These are phyloP conservation scores for Neurospora intermedia DNA, from an alignment of 495 filamentous ascomycete genomes.

Conservation along the genomic window DNA sequence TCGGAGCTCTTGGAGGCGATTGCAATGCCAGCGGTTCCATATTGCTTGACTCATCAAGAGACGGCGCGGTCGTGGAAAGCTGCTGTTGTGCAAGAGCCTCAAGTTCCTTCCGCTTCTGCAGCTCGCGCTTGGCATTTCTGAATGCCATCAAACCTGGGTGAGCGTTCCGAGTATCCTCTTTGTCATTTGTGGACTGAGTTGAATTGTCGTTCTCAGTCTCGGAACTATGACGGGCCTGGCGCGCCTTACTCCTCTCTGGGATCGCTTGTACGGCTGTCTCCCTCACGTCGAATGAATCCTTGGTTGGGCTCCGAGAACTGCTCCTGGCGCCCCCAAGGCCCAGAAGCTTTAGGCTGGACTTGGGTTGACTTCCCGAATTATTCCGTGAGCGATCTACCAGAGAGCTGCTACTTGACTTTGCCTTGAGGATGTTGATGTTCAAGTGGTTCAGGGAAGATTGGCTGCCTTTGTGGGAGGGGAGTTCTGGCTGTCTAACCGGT, in stretches of 20 bases:
- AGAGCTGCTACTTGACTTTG: constrained; percentile 55
- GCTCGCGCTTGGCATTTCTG: constrained; percentile 40
- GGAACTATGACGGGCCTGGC: constrained; percentile 16
- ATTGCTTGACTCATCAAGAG: constrained; percentile 12
- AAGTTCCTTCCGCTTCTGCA: constrained; percentile 40
- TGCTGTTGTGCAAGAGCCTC: constrained; percentile 29
- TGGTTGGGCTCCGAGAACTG: constrained; percentile 38
- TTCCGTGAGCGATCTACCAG: constrained; percentile 36
- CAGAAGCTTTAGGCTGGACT: constrained; percentile 57
- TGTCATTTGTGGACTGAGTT: constrained; percentile 6
- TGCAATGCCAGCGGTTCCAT: constrained; percentile 9
- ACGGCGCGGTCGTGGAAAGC: constrained; percentile 11
- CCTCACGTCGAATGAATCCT: constrained; percentile 22
- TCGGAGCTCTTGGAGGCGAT: constrained; percentile 21
- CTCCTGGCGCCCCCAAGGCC: constrained; percentile 48
- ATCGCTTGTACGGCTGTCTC: constrained; percentile 18
- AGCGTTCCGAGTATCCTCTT: constrained; percentile 23
- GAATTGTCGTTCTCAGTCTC: constrained; percentile 12
- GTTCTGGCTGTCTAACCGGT: constrained; percentile 34
- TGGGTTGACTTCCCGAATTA: constrained; percentile 34
- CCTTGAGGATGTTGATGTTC: constrained; percentile 54
- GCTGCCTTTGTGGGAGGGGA: constrained; percentile 32
- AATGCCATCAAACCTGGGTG: constrained; percentile 38
- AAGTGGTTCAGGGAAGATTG: constrained; percentile 46
- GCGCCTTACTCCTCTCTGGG: constrained; percentile 34